A percentile compares a stretch with the other conserved stretches of the same genome.
These are phyloP conservation scores for Plasmodium knowlesi DNA, from an alignment of 169 alveolate species.

Conservation along the genomic window DNA sequence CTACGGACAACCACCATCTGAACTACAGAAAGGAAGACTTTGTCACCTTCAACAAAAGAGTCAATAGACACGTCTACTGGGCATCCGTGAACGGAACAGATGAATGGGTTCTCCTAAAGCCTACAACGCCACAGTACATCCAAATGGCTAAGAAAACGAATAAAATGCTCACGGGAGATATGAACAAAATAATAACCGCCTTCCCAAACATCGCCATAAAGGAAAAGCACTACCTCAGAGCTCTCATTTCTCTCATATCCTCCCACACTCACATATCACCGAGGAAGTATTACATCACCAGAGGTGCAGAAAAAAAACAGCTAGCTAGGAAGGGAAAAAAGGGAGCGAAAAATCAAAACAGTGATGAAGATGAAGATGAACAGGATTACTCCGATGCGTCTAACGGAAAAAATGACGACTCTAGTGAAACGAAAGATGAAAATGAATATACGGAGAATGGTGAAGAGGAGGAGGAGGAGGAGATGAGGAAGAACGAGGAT, in stretches of 20 bases:
- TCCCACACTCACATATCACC: slow-evolving; percentile 63
- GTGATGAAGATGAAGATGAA: not conserved
- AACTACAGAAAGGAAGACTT: slow-evolving; percentile 41
- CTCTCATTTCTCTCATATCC: slow-evolving; percentile 51
- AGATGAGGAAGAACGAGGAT: not conserved
- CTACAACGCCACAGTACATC: slow-evolving; percentile 36
- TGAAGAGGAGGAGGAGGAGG: not conserved
- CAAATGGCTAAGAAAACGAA: slow-evolving; percentile 28
- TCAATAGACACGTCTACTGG: slow-evolving; percentile 57
- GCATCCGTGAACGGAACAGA: slow-evolving; percentile 47
- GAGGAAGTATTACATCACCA: slow-evolving; percentile 7
- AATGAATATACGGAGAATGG: not conserved
- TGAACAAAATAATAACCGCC: slow-evolving; percentile 43
- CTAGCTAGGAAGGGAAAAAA: not conserved
- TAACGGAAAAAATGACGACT: not conserved
- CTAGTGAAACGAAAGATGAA: slow-evolving; percentile 11
- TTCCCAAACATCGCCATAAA: slow-evolving; percentile 47
- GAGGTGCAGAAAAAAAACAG: not conserved
- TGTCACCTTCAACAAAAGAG: slow-evolving; percentile 30
- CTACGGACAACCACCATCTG: not conserved
- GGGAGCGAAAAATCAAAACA: not conserved
- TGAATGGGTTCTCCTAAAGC: slow-evolving; percentile 44
- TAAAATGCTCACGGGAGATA: slow-evolving; percentile 39
- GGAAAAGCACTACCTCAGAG: slow-evolving; percentile 65
- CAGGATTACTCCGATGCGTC: not conserved